phyloP scores from a whole-genome alignment of 495 filamentous ascomycete genomes.

The Neurospora tetraspora region DNA sequence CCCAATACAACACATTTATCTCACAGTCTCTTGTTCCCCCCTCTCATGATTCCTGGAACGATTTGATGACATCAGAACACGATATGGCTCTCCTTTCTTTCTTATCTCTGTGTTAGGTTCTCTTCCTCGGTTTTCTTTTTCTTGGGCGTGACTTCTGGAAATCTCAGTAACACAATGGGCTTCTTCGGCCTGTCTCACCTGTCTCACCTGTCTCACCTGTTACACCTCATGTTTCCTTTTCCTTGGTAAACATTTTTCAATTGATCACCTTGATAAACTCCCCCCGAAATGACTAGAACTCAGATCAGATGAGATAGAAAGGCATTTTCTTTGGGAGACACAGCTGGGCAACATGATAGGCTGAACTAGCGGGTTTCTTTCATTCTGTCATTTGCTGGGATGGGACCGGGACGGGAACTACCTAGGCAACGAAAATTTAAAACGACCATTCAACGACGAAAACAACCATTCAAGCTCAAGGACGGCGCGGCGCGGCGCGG shows the following conservation, averaged over 20 bases:
- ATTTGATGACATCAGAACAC: not conserved
- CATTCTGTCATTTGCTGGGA: not conserved
- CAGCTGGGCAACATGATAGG: not conserved
- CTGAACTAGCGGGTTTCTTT: not conserved
- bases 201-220: not conserved
- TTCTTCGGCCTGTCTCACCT: not conserved
- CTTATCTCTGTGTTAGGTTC: constrained; percentile 10
- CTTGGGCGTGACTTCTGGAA: not conserved
- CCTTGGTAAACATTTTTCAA: not conserved
- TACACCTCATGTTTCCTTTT: not conserved
- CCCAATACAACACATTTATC: not conserved
- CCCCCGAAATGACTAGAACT: not conserved
- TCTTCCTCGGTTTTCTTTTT: not conserved
- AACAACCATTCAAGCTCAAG: not conserved
- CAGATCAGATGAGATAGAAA: not conserved
- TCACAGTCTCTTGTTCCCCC: not conserved
- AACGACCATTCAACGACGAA: not conserved
- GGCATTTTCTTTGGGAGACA: not conserved
- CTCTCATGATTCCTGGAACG: not conserved
- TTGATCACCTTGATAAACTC: not conserved
- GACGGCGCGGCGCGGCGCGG: not conserved
- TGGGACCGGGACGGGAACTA: not conserved
- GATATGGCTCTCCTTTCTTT: constrained; percentile 8
- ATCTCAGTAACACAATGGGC: not conserved
- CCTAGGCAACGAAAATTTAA: not conserved